Evolutionary conservation across 192 early-diverging fungal genomes (phyloP).

Genomic region (Neocallimastix lanati): DNA sequence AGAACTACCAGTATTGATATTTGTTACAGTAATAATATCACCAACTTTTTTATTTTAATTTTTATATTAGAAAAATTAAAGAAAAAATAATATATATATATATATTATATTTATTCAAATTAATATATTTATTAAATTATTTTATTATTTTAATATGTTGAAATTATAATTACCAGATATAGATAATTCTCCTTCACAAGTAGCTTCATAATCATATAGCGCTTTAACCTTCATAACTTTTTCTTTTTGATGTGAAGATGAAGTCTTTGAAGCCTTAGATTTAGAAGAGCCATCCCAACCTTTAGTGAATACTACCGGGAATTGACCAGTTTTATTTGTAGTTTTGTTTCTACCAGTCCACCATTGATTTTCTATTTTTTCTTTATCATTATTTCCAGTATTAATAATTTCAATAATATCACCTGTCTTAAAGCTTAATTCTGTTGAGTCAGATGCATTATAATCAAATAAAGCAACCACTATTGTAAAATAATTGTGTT

Average conservation of each 20-base stretch:
- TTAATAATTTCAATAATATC: background rate
- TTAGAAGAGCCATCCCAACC: background rate
- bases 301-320: background rate
- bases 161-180: background rate
- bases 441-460: background rate
- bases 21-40: background rate
- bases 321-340: background rate
- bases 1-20: background rate
- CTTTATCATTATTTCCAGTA: background rate
- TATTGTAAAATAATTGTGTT: background rate
- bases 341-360: background rate
- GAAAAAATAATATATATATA: too few species aligned
- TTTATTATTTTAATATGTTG: too few species aligned
- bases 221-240: background rate
- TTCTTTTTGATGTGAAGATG: background rate
- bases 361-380: background rate
- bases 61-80: too few species aligned
- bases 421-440: background rate
- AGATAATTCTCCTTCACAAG: background rate
- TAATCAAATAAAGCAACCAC: background rate
- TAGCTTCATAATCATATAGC: background rate
- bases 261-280: background rate
- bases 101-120: too few species aligned
- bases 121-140: too few species aligned
- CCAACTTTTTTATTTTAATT: too few species aligned